phyloP scores from a whole-genome alignment of 2,329 filamentous ascomycete genomes.

The Dactylellina parvicollis region DNA sequence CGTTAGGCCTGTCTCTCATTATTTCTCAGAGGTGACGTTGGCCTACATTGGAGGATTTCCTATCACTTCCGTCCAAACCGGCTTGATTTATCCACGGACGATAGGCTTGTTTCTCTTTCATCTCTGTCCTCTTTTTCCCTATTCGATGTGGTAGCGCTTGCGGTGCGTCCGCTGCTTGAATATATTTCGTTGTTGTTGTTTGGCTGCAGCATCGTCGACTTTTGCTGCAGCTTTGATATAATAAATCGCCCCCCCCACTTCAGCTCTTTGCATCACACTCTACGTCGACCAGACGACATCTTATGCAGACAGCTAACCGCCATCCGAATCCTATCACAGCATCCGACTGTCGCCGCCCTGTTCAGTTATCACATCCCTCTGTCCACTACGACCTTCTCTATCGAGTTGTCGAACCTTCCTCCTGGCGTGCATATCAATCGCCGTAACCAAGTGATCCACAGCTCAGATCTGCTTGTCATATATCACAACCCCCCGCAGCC shows the following conservation, averaged over 20 bases:
- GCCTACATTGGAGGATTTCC: constrained; percentile 23
- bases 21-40: constrained; percentile 43
- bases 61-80: constrained; percentile 30
- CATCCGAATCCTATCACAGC: constrained; percentile 3
- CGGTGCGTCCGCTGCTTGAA: constrained; percentile 15
- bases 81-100: constrained; percentile 24
- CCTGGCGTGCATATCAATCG: background rate
- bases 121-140: background rate
- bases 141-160: background rate
- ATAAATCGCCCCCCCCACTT: background rate
- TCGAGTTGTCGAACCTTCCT: background rate
- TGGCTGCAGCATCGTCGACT: constrained; percentile 13
- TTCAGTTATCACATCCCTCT: constrained; percentile 4
- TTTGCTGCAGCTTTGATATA: background rate
- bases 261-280: constrained; percentile 6
- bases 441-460: background rate
- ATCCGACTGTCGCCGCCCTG: background rate
- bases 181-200: constrained; percentile 21
- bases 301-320: constrained; percentile 4
- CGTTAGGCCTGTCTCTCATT: constrained; percentile 32
- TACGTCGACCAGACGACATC: background rate
- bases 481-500: background rate
- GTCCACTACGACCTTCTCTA: constrained; percentile 15
- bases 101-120: constrained; percentile 30
- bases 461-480: background rate